Percentiles rank a stretch among this genome's conserved stretches.
These are phyloP conservation scores for Somion occarium DNA, from an alignment of 1,284 basidiomycete species.

Conservation along the genomic window DNA sequence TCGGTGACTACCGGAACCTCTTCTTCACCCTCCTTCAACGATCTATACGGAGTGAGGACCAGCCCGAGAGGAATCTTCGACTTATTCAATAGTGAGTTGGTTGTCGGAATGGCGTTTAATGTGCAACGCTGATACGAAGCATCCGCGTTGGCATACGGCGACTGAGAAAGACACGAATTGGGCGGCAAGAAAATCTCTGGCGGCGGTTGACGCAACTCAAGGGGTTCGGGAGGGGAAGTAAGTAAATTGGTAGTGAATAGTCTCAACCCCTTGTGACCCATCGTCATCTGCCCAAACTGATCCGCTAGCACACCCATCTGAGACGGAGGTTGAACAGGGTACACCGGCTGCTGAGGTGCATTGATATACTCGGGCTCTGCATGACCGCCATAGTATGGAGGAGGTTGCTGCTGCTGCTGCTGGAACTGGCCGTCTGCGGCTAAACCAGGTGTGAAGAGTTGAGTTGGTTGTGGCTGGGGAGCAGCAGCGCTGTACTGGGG, in stretches of 20 bases:
- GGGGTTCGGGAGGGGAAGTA: constrained; percentile 86
- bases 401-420: constrained; percentile 47
- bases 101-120: constrained; percentile 91
- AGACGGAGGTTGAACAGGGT: constrained; percentile 40
- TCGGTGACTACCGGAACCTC: constrained; percentile 88
- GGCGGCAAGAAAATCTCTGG: constrained; percentile 89
- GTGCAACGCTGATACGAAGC: constrained; percentile 92
- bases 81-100: constrained; percentile 86
- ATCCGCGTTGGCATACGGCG: constrained; percentile 82
- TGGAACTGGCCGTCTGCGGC: constrained; percentile 62
- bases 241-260: constrained; percentile 86
- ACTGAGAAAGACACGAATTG: constrained; percentile 74
- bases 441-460: constrained; percentile 85
- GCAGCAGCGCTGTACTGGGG: constrained; percentile 34
- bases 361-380: constrained; percentile 60
- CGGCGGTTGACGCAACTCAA: constrained; percentile 75
- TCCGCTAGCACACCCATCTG: constrained; percentile 66
- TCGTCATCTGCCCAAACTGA: constrained; percentile 86
- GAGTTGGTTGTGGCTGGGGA: constrained; percentile 44
- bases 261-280: constrained; percentile 70
- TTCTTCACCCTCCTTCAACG: constrained; percentile 70
- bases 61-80: constrained; percentile 92
- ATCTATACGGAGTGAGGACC: constrained; percentile 89
- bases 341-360: constrained; percentile 45
- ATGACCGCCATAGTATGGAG: constrained; percentile 41